These are phyloP conservation scores for Aspergillus oerlinghausenensis DNA, from an alignment of 2,329 filamentous ascomycete species.

Conservation along the genomic window DNA sequence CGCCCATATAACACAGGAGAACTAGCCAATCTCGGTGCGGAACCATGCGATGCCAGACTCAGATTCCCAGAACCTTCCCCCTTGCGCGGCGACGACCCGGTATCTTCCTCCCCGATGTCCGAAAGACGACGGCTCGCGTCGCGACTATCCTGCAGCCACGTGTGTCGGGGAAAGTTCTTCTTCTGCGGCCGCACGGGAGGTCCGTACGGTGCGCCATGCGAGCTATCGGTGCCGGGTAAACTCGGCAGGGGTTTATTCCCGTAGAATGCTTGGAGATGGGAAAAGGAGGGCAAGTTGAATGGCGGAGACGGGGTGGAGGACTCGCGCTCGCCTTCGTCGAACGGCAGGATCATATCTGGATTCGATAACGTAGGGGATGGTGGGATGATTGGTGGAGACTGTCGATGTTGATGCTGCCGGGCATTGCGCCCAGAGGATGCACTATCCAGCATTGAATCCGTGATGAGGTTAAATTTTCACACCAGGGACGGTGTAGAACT, in stretches of 20 bases:
- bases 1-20: conserved; percentile 37
- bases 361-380: conserved; percentile 85
- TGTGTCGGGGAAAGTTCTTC: conserved; percentile 29
- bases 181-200: conserved; percentile 18
- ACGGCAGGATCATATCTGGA: conserved; percentile 89
- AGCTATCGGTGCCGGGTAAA: conserved; percentile 5
- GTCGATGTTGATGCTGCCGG: conserved; percentile 13
- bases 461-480: neutral
- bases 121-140: conserved; percentile 40
- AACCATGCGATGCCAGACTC: conserved; percentile 5
- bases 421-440: conserved; percentile 12
- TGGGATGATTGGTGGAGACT: conserved; percentile 37
- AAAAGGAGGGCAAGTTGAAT: conserved; percentile 47
- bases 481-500: neutral
- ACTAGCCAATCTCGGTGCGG: conserved; percentile 9
- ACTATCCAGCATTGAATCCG: conserved; percentile 8
- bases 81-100: conserved; percentile 21
- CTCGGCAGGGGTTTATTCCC: conserved; percentile 14
- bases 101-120: conserved; percentile 44
- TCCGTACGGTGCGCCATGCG: neutral
- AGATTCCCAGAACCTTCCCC: conserved; percentile 7
- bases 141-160: conserved; percentile 34
- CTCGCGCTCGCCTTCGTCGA: conserved; percentile 54
- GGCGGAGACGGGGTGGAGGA: conserved; percentile 49
- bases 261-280: conserved; percentile 37